phyloP scores from a whole-genome alignment of 805 yeast species.

The Candida insectorum region DNA sequence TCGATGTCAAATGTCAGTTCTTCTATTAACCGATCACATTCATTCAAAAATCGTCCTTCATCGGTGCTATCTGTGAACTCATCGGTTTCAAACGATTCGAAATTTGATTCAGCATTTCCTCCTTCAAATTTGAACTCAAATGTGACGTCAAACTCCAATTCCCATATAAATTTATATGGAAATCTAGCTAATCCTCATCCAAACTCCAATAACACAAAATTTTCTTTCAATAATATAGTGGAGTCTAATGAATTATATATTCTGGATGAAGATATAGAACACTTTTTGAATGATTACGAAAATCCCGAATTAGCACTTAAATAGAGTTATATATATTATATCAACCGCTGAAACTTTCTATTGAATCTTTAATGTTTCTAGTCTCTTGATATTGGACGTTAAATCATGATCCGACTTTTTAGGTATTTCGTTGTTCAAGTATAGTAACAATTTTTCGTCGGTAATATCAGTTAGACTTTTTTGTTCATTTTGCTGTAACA shows the following conservation, averaged over 20 bases:
- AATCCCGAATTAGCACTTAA: constrained; percentile 1
- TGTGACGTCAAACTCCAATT: constrained; percentile 3
- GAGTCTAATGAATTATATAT: constrained; percentile 13
- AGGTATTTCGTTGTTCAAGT: constrained; percentile 53
- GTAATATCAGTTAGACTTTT: constrained; percentile 48
- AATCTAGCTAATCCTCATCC: neutral
- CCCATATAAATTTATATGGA: constrained; percentile 1
- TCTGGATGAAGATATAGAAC: constrained; percentile 13
- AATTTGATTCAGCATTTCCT: constrained; percentile 11
- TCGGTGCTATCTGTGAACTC: constrained; percentile 39
- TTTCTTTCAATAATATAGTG: constrained; percentile 8
- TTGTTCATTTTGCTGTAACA: constrained; percentile 60
- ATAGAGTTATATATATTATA: no score
- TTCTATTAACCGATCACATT: constrained; percentile 6
- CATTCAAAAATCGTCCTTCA: constrained; percentile 28
- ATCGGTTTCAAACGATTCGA: constrained; percentile 16
- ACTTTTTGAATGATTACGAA: constrained; percentile 10
- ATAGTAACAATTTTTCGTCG: constrained; percentile 65
- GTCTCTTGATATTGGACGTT: constrained; percentile 32
- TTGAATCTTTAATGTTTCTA: constrained; percentile 22
- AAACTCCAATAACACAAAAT: neutral
- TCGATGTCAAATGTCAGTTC: neutral
- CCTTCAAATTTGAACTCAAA: constrained; percentile 8
- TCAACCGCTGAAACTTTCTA: no score
- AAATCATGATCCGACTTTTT: constrained; percentile 7